phyloP scores from a whole-genome alignment of 257 asterid genomes.

The Solanum lycopersicoides region DNA sequence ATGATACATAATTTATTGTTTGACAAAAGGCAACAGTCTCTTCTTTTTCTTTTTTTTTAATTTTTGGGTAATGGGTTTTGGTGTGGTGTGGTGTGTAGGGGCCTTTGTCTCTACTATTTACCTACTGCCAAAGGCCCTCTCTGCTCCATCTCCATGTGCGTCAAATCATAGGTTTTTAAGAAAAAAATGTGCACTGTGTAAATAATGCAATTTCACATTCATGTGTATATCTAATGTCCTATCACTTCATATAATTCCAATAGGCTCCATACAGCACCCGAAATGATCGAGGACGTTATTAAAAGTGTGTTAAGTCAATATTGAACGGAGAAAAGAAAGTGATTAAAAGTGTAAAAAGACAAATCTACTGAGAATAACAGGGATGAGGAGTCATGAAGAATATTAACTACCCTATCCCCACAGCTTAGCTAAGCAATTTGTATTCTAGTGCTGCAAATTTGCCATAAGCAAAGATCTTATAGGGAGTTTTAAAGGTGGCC shows the following conservation, averaged over 20 bases:
- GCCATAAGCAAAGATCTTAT: background rate
- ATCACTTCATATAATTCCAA: background rate
- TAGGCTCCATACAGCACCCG: background rate
- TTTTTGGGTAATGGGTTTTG: background rate
- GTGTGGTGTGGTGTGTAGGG: background rate
- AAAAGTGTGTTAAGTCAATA: background rate
- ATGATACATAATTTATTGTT: background rate
- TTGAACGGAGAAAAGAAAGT: no score
- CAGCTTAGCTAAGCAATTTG: background rate
- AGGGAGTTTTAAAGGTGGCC: background rate
- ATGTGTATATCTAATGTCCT: background rate
- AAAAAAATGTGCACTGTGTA: background rate
- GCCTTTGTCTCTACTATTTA: background rate
- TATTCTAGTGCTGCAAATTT: background rate
- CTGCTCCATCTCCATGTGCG: background rate
- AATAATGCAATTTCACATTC: background rate
- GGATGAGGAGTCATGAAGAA: background rate
- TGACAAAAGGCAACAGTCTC: background rate
- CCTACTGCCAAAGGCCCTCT: background rate
- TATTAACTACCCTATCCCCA: background rate
- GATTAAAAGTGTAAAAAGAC: background rate
- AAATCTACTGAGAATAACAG: background rate
- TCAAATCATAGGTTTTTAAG: conserved; percentile 5
- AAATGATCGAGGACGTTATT: background rate
- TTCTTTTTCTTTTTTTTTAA: background rate